Conservation (phyloP, 1,284 basidiomycete genomes). For the Ceratobasidium sp. region DNA sequence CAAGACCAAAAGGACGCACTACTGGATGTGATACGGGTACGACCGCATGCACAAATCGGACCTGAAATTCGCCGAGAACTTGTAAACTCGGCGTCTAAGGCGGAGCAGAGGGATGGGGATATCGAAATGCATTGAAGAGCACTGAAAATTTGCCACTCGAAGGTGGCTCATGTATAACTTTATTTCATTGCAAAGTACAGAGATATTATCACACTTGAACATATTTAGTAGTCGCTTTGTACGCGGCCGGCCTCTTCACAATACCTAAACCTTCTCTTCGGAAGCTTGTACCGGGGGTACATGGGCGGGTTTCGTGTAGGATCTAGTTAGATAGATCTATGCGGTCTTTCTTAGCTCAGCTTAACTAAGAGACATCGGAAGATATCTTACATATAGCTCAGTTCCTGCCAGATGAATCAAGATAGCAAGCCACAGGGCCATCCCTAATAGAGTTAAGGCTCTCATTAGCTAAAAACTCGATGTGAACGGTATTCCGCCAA, state of each 20-base stretch:
- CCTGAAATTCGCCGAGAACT: constrained; percentile 91
- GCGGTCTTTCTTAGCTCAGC: background rate
- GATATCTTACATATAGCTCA: constrained; percentile 41
- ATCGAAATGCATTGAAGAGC: constrained; percentile 56
- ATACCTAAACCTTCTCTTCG: constrained; percentile 17
- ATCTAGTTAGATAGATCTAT: constrained; percentile 22
- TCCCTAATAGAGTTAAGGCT: constrained; percentile 13
- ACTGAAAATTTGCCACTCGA: background rate
- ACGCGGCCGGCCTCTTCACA: background rate
- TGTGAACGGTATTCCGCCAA: background rate
- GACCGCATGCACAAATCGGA: constrained; percentile 88
- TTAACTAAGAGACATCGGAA: background rate
- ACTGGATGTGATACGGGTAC: constrained; percentile 89
- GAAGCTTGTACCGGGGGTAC: background rate
- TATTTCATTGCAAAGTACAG: constrained; percentile 5
- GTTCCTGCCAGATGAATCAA: constrained; percentile 40
- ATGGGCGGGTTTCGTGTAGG: constrained; percentile 22
- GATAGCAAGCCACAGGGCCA: constrained; percentile 41
- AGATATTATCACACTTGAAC: background rate
- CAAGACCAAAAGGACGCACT: constrained; percentile 97
- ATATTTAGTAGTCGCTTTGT: background rate
- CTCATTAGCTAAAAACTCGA: background rate
- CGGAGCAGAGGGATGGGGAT: constrained; percentile 66
- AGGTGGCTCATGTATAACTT: background rate
- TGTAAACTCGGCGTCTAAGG: constrained; percentile 73